These are phyloP conservation scores for Sporobolomyces roseus DNA, from an alignment of 768 basidiomycete species.

Conservation along the genomic window DNA sequence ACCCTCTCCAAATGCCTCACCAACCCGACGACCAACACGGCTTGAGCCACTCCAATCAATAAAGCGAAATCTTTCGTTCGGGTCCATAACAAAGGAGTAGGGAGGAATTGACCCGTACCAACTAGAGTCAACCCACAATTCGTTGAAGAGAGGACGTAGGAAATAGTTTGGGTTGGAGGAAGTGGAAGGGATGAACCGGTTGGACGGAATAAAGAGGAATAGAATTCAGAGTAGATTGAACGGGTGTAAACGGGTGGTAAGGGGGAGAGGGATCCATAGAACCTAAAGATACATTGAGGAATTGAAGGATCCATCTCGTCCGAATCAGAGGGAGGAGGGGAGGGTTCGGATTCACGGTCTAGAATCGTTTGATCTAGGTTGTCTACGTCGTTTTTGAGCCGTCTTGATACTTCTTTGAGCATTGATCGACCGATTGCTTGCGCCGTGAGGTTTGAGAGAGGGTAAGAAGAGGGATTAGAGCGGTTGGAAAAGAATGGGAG, in stretches of 20 bases:
- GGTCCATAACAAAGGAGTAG: slow-evolving; percentile 34
- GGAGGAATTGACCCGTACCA: slow-evolving; percentile 24
- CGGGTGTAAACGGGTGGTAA: slow-evolving; percentile 23
- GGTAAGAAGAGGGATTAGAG: neutral
- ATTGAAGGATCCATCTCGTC: neutral
- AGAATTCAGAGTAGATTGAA: slow-evolving; percentile 33
- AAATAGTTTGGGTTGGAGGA: slow-evolving; percentile 13
- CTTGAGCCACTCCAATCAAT: slow-evolving; percentile 22
- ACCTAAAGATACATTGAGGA: slow-evolving; percentile 38
- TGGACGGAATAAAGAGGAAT: slow-evolving; percentile 38
- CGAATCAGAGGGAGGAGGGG: too few species aligned
- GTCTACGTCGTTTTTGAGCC: slow-evolving; percentile 3
- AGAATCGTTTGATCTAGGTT: slow-evolving; percentile 4
- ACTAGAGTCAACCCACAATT: slow-evolving; percentile 42
- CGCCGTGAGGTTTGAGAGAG: slow-evolving; percentile 2
- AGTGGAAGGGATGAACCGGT: slow-evolving; percentile 21
- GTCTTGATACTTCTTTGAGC: neutral
- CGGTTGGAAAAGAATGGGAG: slow-evolving; percentile 16
- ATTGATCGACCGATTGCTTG: slow-evolving; percentile 20
- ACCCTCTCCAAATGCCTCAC: slow-evolving; percentile 43
- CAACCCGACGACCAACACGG: slow-evolving; percentile 21
- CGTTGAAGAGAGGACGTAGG: slow-evolving; percentile 37
- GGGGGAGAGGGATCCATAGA: slow-evolving; percentile 40
- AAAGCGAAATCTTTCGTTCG: slow-evolving; percentile 29
- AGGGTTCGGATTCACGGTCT: neutral